phyloP scores from a whole-genome alignment of 2,329 filamentous ascomycete genomes.

The Chrysoporthe cubensis region DNA sequence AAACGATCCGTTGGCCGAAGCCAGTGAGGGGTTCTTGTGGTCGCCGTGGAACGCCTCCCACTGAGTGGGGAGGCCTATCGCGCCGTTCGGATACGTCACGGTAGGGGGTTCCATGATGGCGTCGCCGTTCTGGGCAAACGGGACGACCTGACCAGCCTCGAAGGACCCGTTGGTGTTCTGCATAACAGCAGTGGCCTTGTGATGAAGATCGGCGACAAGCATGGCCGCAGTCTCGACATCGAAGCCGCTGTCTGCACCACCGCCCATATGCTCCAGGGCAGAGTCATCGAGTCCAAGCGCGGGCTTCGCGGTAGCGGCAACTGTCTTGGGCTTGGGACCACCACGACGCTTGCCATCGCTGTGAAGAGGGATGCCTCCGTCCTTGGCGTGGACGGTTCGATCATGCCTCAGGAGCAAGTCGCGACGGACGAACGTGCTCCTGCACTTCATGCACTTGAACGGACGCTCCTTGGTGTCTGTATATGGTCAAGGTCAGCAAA shows the following conservation, averaged over 20 bases:
- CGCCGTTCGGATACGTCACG: constrained; percentile 75
- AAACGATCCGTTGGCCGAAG: constrained; percentile 67
- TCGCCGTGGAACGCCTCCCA: constrained; percentile 87
- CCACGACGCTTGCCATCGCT: constrained; percentile 90
- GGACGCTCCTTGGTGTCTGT: constrained; percentile 97
- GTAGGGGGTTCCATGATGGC: constrained; percentile 73
- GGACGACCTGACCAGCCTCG: constrained; percentile 63
- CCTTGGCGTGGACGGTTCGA: constrained; percentile 97
- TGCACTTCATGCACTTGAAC: constrained; percentile 98
- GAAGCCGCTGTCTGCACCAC: constrained; percentile 85
- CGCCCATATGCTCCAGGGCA: constrained; percentile 89
- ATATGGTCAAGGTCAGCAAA: constrained; percentile 16
- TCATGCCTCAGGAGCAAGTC: constrained; percentile 96
- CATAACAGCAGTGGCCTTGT: constrained; percentile 82
- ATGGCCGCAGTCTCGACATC: constrained; percentile 94
- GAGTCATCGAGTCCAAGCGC: constrained; percentile 82
- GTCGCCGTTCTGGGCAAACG: constrained; percentile 73
- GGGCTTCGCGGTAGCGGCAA: constrained; percentile 59
- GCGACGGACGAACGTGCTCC: constrained; percentile 96
- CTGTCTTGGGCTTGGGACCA: constrained; percentile 67
- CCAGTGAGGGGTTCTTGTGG: constrained; percentile 75
- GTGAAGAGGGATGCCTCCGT: constrained; percentile 90
- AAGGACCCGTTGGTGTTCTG: constrained; percentile 60
- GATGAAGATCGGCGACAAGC: constrained; percentile 97
- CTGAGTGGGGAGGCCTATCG: constrained; percentile 75